These are phyloP conservation scores for Camelina hispida DNA, from an alignment of 345 rosid genomes.

Conservation along the genomic window DNA sequence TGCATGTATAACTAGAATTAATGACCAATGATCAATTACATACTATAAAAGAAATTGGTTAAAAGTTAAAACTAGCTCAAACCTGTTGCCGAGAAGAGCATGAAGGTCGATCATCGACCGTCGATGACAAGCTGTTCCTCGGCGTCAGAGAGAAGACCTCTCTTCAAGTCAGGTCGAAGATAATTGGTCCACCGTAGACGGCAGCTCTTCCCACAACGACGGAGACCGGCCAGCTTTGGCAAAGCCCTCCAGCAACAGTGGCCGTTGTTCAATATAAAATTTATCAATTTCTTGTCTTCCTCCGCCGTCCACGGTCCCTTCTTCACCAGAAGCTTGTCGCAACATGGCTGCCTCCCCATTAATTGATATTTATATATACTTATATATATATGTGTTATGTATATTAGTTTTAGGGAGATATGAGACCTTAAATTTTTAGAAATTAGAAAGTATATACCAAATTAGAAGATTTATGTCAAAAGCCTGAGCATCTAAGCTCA, in stretches of 20 bases:
- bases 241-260: slow-evolving; percentile 73
- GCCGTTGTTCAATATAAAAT: slow-evolving; percentile 58
- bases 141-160: slow-evolving; percentile 63
- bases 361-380: background rate
- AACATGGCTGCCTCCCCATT: slow-evolving; percentile 58
- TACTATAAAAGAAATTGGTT: background rate
- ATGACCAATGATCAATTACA: background rate
- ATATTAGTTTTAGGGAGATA: background rate
- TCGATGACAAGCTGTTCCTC: slow-evolving; percentile 69
- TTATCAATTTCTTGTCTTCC: slow-evolving; percentile 66
- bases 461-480: slow-evolving; percentile 23
- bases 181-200: slow-evolving; percentile 81
- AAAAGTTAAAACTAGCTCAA: background rate
- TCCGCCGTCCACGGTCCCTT: slow-evolving; percentile 79
- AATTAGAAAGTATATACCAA: background rate
- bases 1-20: background rate
- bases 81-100: slow-evolving; percentile 70
- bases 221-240: slow-evolving; percentile 75
- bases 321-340: slow-evolving; percentile 68
- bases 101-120: too few species aligned
- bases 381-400: background rate
- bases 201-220: slow-evolving; percentile 75
- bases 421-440: background rate
- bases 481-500: slow-evolving; percentile 16
- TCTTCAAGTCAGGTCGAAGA: slow-evolving; percentile 73